Conservation (phyloP, 1,284 basidiomycete genomes). For the Cryptococcus sp. region DNA sequence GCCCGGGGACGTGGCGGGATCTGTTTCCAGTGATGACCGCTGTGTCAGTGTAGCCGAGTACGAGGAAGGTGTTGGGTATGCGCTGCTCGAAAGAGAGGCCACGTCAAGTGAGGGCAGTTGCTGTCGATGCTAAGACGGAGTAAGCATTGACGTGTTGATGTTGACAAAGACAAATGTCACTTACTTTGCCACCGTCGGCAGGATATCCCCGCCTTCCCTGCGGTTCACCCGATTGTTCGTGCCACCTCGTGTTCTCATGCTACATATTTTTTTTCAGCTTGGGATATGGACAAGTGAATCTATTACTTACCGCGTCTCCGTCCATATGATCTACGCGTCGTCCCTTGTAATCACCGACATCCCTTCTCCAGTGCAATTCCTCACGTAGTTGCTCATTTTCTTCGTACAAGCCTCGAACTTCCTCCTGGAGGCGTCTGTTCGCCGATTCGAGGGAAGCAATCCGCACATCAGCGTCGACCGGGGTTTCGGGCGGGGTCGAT, state of each 20-base stretch:
- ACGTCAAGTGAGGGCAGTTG: constrained; percentile 2
- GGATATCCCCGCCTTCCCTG: no score
- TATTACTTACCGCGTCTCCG: not conserved
- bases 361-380: constrained; percentile 16
- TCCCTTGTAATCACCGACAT: constrained; percentile 22
- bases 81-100: not conserved
- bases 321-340: constrained; percentile 1
- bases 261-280: no score
- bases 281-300: not conserved
- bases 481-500: constrained; percentile 13
- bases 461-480: constrained; percentile 29
- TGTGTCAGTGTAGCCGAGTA: not conserved
- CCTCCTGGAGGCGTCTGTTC: constrained; percentile 40
- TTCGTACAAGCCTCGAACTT: constrained; percentile 29
- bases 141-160: not conserved
- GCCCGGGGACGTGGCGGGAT: not conserved
- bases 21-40: no score
- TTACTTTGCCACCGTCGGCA: not conserved
- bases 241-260: no score
- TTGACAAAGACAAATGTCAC: not conserved
- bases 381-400: constrained; percentile 33
- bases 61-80: constrained; percentile 6
- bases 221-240: no score
- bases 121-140: constrained; percentile 2
- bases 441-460: constrained; percentile 39